Evolutionary conservation across 192 early-diverging fungal species (phyloP).

Genomic region (Chytriomyces confervae): DNA sequence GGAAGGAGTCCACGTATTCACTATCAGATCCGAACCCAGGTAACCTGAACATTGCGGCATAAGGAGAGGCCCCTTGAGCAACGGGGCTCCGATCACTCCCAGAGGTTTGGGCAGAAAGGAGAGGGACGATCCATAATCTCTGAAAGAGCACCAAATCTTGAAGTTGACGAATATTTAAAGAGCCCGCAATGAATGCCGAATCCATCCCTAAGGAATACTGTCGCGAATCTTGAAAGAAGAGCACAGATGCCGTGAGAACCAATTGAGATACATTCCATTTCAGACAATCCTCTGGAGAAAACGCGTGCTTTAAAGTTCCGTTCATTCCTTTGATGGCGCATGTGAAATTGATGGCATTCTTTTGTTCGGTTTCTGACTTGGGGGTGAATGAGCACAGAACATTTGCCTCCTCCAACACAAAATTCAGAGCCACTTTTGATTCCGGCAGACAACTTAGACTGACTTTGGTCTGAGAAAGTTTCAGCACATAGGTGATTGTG

Average conservation of each 20-base stretch:
- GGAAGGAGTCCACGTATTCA: constrained; percentile 39
- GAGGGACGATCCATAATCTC: constrained; percentile 68
- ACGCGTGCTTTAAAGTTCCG: constrained; percentile 70
- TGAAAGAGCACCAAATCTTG: constrained; percentile 77
- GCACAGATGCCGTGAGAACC: constrained; percentile 64
- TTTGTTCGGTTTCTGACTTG: neutral
- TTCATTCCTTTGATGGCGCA: constrained; percentile 16
- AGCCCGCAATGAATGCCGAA: constrained; percentile 56
- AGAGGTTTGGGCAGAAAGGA: constrained; percentile 32
- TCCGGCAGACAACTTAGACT: constrained; percentile 75
- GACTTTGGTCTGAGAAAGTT: constrained; percentile 69
- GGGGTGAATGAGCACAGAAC: constrained; percentile 58
- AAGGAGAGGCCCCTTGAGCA: neutral
- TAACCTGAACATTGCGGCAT: constrained; percentile 10
- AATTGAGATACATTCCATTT: constrained; percentile 66
- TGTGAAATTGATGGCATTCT: constrained; percentile 23
- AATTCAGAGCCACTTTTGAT: constrained; percentile 72
- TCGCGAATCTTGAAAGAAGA: constrained; percentile 52
- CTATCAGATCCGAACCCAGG: constrained; percentile 12
- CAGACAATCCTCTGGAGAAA: constrained; percentile 78
- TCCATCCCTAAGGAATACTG: constrained; percentile 62
- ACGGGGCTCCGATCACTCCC: constrained; percentile 1
- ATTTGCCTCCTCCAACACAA: constrained; percentile 74
- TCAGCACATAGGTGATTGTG: constrained; percentile 47
- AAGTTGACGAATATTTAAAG: constrained; percentile 72